Conservation (phyloP, 164 flowering plant genomes). For the grape (Vitis vinifera) region DNA sequence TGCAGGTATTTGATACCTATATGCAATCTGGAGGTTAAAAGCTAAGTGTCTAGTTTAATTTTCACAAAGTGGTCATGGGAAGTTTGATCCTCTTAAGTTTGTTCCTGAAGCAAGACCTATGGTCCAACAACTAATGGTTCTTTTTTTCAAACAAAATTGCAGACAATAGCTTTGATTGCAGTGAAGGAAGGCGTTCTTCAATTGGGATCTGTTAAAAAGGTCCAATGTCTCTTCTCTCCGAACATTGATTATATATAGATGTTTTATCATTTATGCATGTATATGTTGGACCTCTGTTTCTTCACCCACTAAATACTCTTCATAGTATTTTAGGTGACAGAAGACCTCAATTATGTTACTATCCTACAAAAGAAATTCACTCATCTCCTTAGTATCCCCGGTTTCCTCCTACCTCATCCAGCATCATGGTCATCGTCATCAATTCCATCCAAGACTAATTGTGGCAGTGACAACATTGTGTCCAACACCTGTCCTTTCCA, state of each 20-base stretch:
- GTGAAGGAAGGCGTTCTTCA: neutral
- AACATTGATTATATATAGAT: neutral
- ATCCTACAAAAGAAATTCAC: neutral
- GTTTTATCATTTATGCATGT: too few relatives aligned
- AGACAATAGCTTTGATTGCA: conserved; percentile 1
- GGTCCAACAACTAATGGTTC: too few relatives aligned
- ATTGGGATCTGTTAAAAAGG: neutral
- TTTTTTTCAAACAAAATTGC: neutral
- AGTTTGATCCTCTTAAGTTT: too few relatives aligned
- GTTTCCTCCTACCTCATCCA: neutral
- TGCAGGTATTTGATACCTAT: too few relatives aligned
- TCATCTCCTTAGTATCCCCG: neutral
- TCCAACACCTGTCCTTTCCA: neutral
- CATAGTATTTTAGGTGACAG: neutral
- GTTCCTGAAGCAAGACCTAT: too few relatives aligned
- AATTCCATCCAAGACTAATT: neutral
- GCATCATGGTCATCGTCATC: neutral
- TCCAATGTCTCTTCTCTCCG: neutral
- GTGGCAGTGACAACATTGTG: neutral
- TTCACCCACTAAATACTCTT: neutral
- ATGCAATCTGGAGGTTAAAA: too few relatives aligned
- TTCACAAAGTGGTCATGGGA: too few relatives aligned
- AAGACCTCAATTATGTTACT: neutral
- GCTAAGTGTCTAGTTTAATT: too few relatives aligned
- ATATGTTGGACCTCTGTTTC: neutral